Evolutionary conservation across 495 filamentous ascomycete species (phyloP).

Genomic region (Xylona heveae): DNA sequence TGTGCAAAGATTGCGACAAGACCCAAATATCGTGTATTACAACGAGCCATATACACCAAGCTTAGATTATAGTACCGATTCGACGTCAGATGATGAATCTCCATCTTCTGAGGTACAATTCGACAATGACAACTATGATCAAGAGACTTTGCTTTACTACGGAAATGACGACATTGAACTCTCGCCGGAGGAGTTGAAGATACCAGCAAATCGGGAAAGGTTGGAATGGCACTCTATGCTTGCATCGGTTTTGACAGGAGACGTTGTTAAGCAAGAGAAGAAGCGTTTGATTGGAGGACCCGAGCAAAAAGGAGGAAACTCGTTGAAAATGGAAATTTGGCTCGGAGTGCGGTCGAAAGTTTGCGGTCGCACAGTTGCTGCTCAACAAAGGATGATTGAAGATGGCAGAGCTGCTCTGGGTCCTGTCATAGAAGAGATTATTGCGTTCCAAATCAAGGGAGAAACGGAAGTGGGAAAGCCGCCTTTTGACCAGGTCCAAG

Average conservation of each 20-base stretch:
- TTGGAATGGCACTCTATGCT: conserved; percentile 98
- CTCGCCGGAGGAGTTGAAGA: conserved; percentile 69
- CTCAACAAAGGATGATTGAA: conserved; percentile 67
- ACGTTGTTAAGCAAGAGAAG: conserved; percentile 96
- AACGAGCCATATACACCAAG: conserved; percentile 40
- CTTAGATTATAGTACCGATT: conserved; percentile 45
- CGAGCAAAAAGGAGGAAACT: conserved; percentile 50
- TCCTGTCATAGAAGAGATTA: conserved; percentile 59
- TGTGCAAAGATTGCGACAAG: conserved; percentile 54
- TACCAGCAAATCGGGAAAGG: conserved; percentile 72
- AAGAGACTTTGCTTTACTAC: conserved; percentile 81
- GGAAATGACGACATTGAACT: conserved; percentile 71
- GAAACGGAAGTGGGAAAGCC: conserved; percentile 80
- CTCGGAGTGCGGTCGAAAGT: conserved; percentile 62
- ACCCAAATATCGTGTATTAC: conserved; percentile 55
- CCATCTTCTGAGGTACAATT: conserved; percentile 67
- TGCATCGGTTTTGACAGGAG: conserved; percentile 81
- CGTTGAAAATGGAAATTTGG: conserved; percentile 72
- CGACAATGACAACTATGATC: conserved; percentile 70
- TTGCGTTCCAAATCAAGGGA: conserved; percentile 82
- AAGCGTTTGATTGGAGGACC: conserved; percentile 70
- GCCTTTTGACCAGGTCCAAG: conserved; percentile 67
- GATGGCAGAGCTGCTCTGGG: conserved; percentile 51
- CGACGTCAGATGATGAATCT: conserved; percentile 78
- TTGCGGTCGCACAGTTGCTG: conserved; percentile 61